Base-by-base conservation (phyloP, 805 yeast species). In the Hanseniaspora lindneri region DNA sequence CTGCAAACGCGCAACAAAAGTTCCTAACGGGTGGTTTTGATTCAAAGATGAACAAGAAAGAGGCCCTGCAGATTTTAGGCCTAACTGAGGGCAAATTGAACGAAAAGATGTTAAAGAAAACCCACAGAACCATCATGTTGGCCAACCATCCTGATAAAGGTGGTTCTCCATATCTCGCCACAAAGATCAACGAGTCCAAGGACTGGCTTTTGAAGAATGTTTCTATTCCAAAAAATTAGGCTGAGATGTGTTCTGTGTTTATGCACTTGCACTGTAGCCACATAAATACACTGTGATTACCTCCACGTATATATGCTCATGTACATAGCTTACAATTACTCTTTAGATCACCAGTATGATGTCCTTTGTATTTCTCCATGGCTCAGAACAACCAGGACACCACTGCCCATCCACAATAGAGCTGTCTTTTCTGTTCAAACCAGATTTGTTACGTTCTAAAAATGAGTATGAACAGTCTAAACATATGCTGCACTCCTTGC, bases 61-160 rank as follows among this genome's bases (percentile, higher is more conserved):
- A 89, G 62, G 96, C 96, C 3, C 71, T 87, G 52, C 87, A 77
- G 60, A 83, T 89, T 27, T 73, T 89, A 56, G 83, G 81, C 58
- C 68, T 87, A 57, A 79, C 75, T 54, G 92, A 83, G 61, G 69
- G 76, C 32, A 77, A 73, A 20, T 65, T 79, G 58, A 70, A 75
- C 36, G 77, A 75, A 63, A 73, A 78, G 52, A 79, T 72, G 57
- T 70, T 87, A 58, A 87, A 83, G 62, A 88, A 79, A 53, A 79
- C 78, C 52, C 95, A 88, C 61, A 76, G 95, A 66, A 71, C 71
- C 56, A 80, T 87, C 58, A 83, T 88, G 92, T 66, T 85, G 65
- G 75, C 82, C 43, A 88, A 88, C 63, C 96, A 88, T 61, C 96
- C 96, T 10, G 96, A 88, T 68, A 83, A 79, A 61, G 96, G 96